Conservation (phyloP, 371 early-diverging fungal genomes). For the Amoeboaphelidium protococcarum region DNA sequence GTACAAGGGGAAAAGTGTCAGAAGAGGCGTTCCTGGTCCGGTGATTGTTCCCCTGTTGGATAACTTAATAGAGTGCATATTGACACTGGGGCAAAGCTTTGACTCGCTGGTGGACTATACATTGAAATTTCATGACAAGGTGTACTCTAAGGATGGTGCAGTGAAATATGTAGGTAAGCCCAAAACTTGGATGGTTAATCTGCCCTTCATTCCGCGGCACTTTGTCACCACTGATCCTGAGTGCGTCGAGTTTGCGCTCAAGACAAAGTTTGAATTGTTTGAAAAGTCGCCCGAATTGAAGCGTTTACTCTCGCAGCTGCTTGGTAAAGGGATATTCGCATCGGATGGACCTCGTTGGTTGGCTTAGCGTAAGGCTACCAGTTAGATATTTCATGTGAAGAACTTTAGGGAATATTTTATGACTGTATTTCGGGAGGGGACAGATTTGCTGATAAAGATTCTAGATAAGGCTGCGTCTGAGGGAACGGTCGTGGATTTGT, state of each 20-base stretch:
- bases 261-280: neutral
- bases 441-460: neutral
- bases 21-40: no score
- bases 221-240: neutral
- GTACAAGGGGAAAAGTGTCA: no score
- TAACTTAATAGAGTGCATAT: no score
- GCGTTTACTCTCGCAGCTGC: neutral
- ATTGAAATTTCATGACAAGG: no score
- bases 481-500: constrained; percentile 10
- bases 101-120: no score
- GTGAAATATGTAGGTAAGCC: no score
- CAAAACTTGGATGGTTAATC: no score
- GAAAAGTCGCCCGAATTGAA: neutral
- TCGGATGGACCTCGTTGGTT: neutral
- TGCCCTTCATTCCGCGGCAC: neutral
- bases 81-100: no score
- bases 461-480: neutral
- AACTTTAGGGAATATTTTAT: neutral
- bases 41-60: no score
- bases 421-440: neutral
- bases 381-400: neutral
- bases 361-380: neutral
- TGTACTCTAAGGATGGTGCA: no score
- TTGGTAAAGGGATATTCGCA: neutral
- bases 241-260: neutral